Percentiles rank a stretch among this genome's conserved stretches.
Evolutionary conservation across 306 rosid genomes (phyloP).

Genomic region (Quercus berberidifolia): DNA sequence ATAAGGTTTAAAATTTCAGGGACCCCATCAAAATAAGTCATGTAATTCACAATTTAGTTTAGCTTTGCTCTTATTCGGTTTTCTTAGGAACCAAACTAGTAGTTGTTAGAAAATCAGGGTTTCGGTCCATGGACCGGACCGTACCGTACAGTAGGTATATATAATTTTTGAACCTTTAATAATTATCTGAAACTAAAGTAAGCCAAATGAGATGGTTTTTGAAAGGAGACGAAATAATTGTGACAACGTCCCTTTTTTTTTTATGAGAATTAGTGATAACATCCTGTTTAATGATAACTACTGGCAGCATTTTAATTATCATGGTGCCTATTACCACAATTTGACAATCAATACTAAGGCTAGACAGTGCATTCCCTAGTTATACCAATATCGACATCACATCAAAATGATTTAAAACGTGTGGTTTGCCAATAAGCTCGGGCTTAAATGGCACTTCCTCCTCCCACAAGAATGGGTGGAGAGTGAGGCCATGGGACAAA

Average conservation of each 20-base stretch:
- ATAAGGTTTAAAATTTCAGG: neutral
- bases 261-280: neutral
- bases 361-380: neutral
- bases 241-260: neutral
- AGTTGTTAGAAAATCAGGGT: too few relatives aligned
- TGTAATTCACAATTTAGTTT: neutral
- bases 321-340: neutral
- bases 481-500: too few relatives aligned
- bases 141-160: too few relatives aligned
- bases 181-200: neutral
- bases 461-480: too few relatives aligned
- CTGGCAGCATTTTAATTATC: neutral
- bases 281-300: neutral
- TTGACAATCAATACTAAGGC: neutral
- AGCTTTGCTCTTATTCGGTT: neutral
- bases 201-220: neutral
- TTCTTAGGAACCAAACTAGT: neutral
- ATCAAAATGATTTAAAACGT: neutral
- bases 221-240: neutral
- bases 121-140: too few relatives aligned
- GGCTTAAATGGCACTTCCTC: too few relatives aligned
- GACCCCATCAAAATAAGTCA: neutral
- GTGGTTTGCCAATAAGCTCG: neutral
- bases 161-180: neutral
- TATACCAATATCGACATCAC: neutral